A percentile compares a stretch with the other conserved stretches of the same genome.
phyloP scores from a whole-genome alignment of 2,329 filamentous ascomycete genomes.

The Aspergillus floridensis region DNA sequence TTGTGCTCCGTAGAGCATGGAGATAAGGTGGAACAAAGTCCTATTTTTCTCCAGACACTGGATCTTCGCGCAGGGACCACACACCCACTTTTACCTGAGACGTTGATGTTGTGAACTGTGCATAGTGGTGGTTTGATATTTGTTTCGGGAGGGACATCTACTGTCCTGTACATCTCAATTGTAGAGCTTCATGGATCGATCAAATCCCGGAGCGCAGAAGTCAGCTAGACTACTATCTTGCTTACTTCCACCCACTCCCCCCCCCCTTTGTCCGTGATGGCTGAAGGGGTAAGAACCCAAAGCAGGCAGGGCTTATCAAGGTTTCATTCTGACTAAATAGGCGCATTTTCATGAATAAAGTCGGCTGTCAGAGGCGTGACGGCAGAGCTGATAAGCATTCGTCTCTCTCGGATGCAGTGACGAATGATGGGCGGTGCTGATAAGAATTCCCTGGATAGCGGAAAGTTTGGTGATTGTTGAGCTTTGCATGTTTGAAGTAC shows the following conservation, averaged over 20 bases:
- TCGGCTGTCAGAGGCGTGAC: not conserved
- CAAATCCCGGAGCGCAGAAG: no score
- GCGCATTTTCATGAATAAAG: conserved; percentile 5
- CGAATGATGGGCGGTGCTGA: conserved; percentile 1
- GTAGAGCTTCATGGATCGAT: not conserved
- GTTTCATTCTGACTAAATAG: not conserved
- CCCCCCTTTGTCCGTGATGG: no score
- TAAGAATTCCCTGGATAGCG: not conserved
- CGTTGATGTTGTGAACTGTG: not conserved
- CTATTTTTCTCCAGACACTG: not conserved
- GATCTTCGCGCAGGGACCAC: not conserved
- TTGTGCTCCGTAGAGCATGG: not conserved
- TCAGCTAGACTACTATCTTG: no score
- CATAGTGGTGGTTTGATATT: not conserved
- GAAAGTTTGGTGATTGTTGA: no score
- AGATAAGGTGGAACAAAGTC: not conserved
- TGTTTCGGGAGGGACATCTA: no score
- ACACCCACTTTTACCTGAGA: not conserved
- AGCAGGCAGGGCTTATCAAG: conserved; percentile 1
- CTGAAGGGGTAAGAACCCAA: no score
- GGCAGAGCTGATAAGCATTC: conserved; percentile 1
- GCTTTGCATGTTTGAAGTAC: no score
- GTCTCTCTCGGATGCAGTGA: not conserved
- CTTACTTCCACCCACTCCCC: no score
- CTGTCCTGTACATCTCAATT: not conserved